A percentile compares a stretch with the other conserved stretches of the same genome.
Evolutionary conservation across 176 grass and related monocot genomes (phyloP).

Genomic region (Guadua angustifolia): DNA sequence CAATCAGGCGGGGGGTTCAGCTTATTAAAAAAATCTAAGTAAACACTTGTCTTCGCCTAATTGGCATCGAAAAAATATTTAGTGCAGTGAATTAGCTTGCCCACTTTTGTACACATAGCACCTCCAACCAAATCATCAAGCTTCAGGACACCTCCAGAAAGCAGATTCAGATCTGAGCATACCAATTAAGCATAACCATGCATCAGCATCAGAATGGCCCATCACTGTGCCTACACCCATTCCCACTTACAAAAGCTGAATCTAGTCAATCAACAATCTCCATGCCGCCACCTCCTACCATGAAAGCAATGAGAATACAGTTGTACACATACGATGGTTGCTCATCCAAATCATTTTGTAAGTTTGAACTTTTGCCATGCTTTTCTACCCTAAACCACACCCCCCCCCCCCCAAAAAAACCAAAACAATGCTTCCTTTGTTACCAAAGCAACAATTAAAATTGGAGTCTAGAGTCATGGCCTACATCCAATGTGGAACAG

Average conservation of each 20-base stretch:
- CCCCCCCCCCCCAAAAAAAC: background rate
- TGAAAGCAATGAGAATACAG: background rate
- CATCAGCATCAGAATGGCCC: background rate
- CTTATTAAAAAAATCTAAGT: background rate
- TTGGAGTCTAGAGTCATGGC: background rate
- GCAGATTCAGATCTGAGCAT: constrained; percentile 16
- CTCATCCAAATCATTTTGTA: background rate
- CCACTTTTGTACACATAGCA: background rate
- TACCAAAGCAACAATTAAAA: constrained; percentile 17
- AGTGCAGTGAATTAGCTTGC: background rate
- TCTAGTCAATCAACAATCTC: background rate
- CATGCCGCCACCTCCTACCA: background rate
- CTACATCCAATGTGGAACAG: background rate
- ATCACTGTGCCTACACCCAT: background rate
- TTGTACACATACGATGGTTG: background rate
- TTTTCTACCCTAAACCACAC: background rate
- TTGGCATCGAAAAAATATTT: background rate
- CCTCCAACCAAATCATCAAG: background rate
- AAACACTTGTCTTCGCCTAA: constrained; percentile 10
- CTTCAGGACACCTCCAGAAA: background rate
- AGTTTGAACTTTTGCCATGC: background rate
- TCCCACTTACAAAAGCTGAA: constrained; percentile 3
- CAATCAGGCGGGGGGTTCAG: background rate
- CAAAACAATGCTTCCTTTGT: background rate
- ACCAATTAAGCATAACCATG: background rate